phyloP scores from a whole-genome alignment of 129 eudicot species.

The Calendula officinalis region DNA sequence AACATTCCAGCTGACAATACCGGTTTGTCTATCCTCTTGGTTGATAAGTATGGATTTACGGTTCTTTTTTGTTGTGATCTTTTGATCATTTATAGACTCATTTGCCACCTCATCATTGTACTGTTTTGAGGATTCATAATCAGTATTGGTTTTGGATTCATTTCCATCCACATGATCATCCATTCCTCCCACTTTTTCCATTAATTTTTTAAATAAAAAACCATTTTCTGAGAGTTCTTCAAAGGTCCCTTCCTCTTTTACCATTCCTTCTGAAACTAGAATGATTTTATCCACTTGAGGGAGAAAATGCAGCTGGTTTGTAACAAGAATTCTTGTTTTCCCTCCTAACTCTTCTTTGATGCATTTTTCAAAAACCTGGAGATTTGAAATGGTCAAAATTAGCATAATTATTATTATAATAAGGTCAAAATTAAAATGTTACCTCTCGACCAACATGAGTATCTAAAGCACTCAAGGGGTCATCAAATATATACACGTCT shows the following conservation, averaged over 20 bases:
- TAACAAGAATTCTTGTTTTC: conserved; percentile 88
- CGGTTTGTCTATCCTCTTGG: conserved; percentile 96
- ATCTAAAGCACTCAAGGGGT: conserved; percentile 95
- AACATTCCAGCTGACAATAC: conserved; percentile 85
- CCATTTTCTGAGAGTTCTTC: conserved; percentile 79
- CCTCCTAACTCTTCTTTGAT: conserved; percentile 78
- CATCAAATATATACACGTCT: conserved; percentile 92
- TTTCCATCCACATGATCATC: conserved; percentile 65
- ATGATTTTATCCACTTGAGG: conserved; percentile 87
- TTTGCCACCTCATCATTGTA: conserved; percentile 35
- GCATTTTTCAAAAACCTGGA: conserved; percentile 78
- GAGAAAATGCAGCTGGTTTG: conserved; percentile 96
- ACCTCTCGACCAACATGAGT: conserved; percentile 96
- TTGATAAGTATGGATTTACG: conserved; percentile 73
- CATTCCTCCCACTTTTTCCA: conserved; percentile 96
- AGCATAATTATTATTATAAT: neutral
- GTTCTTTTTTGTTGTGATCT: conserved; percentile 38
- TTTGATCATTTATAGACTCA: conserved; percentile 37
- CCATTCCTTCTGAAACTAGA: conserved; percentile 72
- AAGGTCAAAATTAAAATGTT: neutral
- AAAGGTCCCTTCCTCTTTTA: conserved; percentile 91
- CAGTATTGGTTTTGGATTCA: conserved; percentile 28
- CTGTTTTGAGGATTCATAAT: conserved; percentile 38
- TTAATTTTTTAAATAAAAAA: conserved; percentile 56
- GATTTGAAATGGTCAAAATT: neutral